phyloP scores from a whole-genome alignment of 1,139 yeast species.

The Pichia sp. region DNA sequence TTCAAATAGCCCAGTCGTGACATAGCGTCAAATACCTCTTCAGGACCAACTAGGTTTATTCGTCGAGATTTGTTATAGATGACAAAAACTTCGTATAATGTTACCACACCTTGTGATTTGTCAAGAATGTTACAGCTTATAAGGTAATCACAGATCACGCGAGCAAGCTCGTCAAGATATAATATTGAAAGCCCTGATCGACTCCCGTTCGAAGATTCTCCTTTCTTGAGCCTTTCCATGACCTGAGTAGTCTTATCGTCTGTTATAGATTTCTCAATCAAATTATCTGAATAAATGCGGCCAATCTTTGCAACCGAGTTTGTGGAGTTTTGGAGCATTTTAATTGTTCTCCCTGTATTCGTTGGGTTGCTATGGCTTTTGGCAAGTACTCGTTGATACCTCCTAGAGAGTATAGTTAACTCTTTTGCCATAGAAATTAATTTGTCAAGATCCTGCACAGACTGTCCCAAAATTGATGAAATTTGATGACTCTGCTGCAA shows the following conservation, averaged over 20 bases:
- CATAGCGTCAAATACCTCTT: conserved; percentile 48
- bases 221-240: conserved; percentile 16
- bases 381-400: conserved; percentile 21
- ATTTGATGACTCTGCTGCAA: conserved; percentile 53
- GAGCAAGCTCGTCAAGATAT: conserved; percentile 42
- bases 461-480: conserved; percentile 56
- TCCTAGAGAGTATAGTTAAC: conserved; percentile 45
- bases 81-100: conserved; percentile 54
- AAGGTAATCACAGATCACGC: conserved; percentile 54
- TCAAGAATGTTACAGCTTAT: conserved; percentile 35
- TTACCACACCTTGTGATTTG: conserved; percentile 48
- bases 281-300: conserved; percentile 21
- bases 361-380: conserved; percentile 3
- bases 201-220: conserved; percentile 4
- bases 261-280: conserved; percentile 19
- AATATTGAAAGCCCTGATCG: conserved; percentile 23
- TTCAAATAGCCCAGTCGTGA: conserved; percentile 37
- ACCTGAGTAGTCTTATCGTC: conserved; percentile 16
- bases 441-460: conserved; percentile 71
- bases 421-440: conserved; percentile 75
- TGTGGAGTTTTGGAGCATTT: conserved; percentile 35
- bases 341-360: conserved; percentile 29
- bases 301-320: conserved; percentile 22
- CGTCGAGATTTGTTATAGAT: conserved; percentile 55
- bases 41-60: conserved; percentile 51